Percentiles rank a stretch among this genome's conserved stretches.
Conservation (phyloP, 2,329 filamentous ascomycete genomes). For the Sordariomycetes sp. region DNA sequence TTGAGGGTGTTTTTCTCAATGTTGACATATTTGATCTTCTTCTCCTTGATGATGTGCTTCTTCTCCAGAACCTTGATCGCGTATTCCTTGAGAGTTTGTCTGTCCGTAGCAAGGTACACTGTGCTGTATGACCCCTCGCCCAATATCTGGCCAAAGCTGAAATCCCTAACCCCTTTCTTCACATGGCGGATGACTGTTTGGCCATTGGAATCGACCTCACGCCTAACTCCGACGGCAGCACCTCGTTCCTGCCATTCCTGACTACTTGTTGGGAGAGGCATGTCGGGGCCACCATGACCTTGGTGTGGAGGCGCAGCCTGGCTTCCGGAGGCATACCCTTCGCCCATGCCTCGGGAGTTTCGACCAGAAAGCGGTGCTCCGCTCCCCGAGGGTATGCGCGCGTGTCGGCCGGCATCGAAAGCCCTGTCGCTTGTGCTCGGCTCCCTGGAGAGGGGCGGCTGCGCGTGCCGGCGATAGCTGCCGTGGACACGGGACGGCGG, state of each 20-base stretch:
- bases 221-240: constrained; percentile 70
- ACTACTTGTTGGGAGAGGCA: constrained; percentile 41
- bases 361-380: constrained; percentile 60
- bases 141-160: constrained; percentile 79
- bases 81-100: constrained; percentile 89
- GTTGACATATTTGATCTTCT: constrained; percentile 99
- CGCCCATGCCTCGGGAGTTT: constrained; percentile 59
- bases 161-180: constrained; percentile 96
- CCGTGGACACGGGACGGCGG: neutral
- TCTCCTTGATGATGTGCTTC: constrained; percentile 98
- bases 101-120: constrained; percentile 82
- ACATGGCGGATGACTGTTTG: constrained; percentile 70
- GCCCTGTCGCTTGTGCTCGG: constrained; percentile 53
- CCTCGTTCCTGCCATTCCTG: constrained; percentile 96
- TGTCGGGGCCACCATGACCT: constrained; percentile 19
- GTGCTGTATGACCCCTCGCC: constrained; percentile 98
- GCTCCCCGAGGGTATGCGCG: constrained; percentile 33
- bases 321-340: constrained; percentile 30
- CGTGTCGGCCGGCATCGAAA: constrained; percentile 49
- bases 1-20: constrained; percentile 98
- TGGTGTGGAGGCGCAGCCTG: constrained; percentile 4
- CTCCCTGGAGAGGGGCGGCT: constrained; percentile 45
- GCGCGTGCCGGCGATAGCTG: neutral
- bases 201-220: constrained; percentile 76
- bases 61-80: constrained; percentile 98